Percentiles rank a stretch among this genome's conserved stretches.
Evolutionary conservation across 148 eudicot species (phyloP).

Genomic region (Cornus kousa): DNA sequence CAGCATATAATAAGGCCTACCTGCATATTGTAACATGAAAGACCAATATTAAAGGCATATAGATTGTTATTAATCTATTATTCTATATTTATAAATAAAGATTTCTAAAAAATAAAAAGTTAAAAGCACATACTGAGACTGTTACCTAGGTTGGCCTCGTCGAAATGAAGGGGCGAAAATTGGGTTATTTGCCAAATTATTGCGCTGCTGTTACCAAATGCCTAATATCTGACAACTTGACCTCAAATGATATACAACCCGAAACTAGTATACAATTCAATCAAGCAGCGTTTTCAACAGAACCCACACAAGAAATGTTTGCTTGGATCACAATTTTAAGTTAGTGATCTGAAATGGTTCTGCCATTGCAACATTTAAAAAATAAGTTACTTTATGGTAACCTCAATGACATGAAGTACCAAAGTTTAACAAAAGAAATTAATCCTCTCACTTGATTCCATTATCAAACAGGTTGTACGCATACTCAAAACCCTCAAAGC

Average conservation of each 20-base stretch:
- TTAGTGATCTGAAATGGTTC: background rate
- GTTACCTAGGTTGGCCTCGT: too few species aligned
- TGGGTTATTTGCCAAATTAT: too few species aligned
- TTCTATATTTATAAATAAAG: background rate
- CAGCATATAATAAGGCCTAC: background rate
- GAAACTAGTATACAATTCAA: background rate
- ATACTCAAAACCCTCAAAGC: background rate
- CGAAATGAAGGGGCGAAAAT: too few species aligned
- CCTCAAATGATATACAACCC: background rate
- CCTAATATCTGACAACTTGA: background rate
- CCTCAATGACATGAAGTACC: background rate
- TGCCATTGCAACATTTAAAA: background rate
- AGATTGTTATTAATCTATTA: too few species aligned
- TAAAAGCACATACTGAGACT: too few species aligned
- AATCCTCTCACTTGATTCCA: conserved; percentile 10
- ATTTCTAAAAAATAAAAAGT: background rate
- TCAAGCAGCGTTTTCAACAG: background rate
- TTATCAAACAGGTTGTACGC: conserved; percentile 25
- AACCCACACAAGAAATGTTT: background rate
- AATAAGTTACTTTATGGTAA: background rate
- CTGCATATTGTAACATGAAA: background rate
- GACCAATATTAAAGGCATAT: background rate
- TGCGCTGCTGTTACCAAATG: background rate
- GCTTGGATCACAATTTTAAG: background rate
- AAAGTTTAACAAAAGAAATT: background rate